Base-by-base conservation (phyloP, 164 flowering plant species). In the Annona cherimola region DNA sequence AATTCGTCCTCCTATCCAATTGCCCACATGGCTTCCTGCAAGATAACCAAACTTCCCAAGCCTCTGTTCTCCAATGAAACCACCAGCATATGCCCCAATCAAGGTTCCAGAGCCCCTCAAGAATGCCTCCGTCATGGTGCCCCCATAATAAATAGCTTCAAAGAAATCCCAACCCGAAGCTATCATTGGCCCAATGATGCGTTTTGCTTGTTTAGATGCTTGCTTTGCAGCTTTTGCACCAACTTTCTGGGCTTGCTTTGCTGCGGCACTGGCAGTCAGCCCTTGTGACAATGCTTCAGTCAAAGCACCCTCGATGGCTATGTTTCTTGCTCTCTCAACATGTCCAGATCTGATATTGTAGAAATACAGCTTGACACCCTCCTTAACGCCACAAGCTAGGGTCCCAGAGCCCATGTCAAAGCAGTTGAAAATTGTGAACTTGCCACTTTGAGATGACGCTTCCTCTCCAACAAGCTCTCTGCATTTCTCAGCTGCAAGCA, bases 131-230 rank as follows among this genome's bases (percentile, higher is more conserved):
- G 92, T 84, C 60, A 87, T n/a, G 39, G 94, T 88, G 44, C 99
- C 97, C 9, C 94, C 96, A 79, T 79, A 91, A 80, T 93, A 93
- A 41, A 91, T 74, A 26, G 96, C 96, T 83, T 95, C 97, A 66
- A 91, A 95, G 75, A 95, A 93, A 78, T 93, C 98, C 98, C 98
- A 90, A 1, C 96, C 97, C 4, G 94, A 88, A 71, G 96, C 84
- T 40, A 95, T 84, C 42, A 96, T 85, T 46, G 97, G 98, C 4
- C 98, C 98, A 61, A 87, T 83, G 39, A 95, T 93, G 67, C 98
- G 92, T 77, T 89, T 93, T 69, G 90, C 90, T 81, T 95, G 74
- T 42, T 83, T 82, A 4, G 80, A 73, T 11, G 94, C 96, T 14
- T 87, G 64, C 77, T 95, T 93, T 35, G 99, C 99, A 41, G 98